These are phyloP conservation scores for Oenanthe sinensis DNA, from an alignment of 129 eudicot genomes.

Conservation along the genomic window DNA sequence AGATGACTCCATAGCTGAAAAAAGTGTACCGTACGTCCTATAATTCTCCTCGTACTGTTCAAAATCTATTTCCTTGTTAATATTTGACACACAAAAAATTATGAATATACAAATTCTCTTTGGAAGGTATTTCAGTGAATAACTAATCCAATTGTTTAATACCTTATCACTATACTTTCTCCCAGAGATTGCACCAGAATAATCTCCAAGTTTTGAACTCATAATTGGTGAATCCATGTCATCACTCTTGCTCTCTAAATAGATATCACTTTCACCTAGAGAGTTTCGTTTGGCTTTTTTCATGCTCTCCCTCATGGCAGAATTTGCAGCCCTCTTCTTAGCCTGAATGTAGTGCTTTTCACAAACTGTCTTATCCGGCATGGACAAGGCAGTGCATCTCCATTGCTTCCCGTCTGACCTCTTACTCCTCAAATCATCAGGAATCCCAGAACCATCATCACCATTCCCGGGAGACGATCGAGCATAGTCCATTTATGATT, in stretches of 20 bases:
- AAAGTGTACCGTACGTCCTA: constrained; percentile 43
- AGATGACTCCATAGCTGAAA: constrained; percentile 58
- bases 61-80: constrained; percentile 46
- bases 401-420: constrained; percentile 98
- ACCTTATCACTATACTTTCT: constrained; percentile 55
- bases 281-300: constrained; percentile 72
- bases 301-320: constrained; percentile 81
- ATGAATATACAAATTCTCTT: constrained; percentile 33
- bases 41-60: constrained; percentile 55
- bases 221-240: constrained; percentile 69
- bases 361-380: constrained; percentile 98
- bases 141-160: constrained; percentile 32
- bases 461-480: constrained; percentile 47
- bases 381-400: constrained; percentile 99
- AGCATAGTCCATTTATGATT: constrained; percentile 48
- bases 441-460: constrained; percentile 80
- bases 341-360: constrained; percentile 97
- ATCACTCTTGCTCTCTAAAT: constrained; percentile 85
- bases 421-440: constrained; percentile 93
- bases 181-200: constrained; percentile 38
- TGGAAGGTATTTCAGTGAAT: constrained; percentile 59
- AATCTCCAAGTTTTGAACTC: constrained; percentile 30
- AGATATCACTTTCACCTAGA: constrained; percentile 54
- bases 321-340: constrained; percentile 97
- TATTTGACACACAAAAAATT: constrained; percentile 40